Evolutionary conservation across 495 filamentous ascomycete genomes (phyloP).

Genomic region (Penicillium coffeae): DNA sequence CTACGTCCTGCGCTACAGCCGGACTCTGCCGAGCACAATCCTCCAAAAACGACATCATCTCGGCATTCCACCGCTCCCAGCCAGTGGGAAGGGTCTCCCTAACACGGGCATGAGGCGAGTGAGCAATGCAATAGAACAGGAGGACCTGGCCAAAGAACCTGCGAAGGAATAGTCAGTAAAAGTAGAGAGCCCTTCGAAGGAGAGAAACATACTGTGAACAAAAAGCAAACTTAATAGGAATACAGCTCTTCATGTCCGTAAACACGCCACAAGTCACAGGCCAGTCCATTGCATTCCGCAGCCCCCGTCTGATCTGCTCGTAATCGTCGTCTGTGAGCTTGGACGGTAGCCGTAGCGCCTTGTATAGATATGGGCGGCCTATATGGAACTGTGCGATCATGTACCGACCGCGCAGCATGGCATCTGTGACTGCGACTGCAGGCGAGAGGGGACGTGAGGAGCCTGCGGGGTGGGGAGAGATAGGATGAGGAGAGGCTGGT

Average conservation of each 20-base stretch:
- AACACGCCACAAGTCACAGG: constrained; percentile 42
- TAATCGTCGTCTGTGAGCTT: constrained; percentile 41
- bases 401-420: constrained; percentile 44
- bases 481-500: constrained; percentile 23
- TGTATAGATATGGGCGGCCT: constrained; percentile 46
- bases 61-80: constrained; percentile 46
- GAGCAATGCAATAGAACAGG: constrained; percentile 44
- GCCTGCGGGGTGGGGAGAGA: constrained; percentile 14
- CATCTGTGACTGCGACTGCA: constrained; percentile 41
- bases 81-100: constrained; percentile 36
- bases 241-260: constrained; percentile 45
- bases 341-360: constrained; percentile 40
- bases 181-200: too few species aligned
- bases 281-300: constrained; percentile 46
- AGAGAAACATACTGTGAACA: constrained; percentile 40
- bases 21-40: constrained; percentile 40
- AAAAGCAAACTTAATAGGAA: constrained; percentile 46
- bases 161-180: too few species aligned
- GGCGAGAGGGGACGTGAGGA: constrained; percentile 32
- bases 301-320: constrained; percentile 40
- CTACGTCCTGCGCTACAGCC: constrained; percentile 42
- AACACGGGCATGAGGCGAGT: constrained; percentile 35
- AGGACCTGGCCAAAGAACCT: constrained; percentile 49
- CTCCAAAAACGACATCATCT: constrained; percentile 44
- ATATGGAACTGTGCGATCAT: constrained; percentile 49